Conservation (phyloP, 2,329 filamentous ascomycete species). For the Pleomassaria siparia region DNA sequence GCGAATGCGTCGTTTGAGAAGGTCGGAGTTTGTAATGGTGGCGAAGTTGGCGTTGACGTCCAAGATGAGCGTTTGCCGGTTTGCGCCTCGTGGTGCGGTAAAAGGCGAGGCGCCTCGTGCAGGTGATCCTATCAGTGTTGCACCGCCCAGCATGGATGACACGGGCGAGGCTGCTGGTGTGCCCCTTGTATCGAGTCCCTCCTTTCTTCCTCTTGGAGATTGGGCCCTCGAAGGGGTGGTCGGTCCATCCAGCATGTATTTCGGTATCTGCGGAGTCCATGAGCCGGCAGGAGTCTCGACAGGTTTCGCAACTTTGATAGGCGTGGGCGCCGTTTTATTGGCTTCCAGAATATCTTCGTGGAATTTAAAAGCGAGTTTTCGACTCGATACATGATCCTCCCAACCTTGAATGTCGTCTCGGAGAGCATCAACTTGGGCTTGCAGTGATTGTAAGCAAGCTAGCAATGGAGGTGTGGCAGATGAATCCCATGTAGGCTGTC, state of each 20-base stretch:
- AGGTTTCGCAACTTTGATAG: constrained; percentile 25
- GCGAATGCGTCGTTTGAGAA: constrained; percentile 39
- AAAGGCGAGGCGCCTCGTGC: constrained; percentile 31
- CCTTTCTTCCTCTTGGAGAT: constrained; percentile 41
- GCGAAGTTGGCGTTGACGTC: constrained; percentile 38
- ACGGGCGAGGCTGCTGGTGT: constrained; percentile 28
- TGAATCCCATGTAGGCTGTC: constrained; percentile 39
- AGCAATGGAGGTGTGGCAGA: constrained; percentile 45
- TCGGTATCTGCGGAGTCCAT: constrained; percentile 42
- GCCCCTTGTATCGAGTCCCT: constrained; percentile 25
- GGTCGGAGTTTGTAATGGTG: constrained; percentile 29
- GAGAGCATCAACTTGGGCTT: constrained; percentile 46
- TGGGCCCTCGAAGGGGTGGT: constrained; percentile 34
- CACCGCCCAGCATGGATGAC: constrained; percentile 28
- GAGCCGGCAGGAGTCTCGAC: constrained; percentile 30
- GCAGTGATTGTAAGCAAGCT: constrained; percentile 44
- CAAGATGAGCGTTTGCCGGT: constrained; percentile 36
- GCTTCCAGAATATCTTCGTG: constrained; percentile 49
- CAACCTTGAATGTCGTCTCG: constrained; percentile 49
- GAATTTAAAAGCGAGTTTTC: constrained; percentile 53
- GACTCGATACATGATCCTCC: constrained; percentile 50
- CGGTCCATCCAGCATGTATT: constrained; percentile 35
- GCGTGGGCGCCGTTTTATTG: constrained; percentile 32
- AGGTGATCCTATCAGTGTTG: constrained; percentile 31
- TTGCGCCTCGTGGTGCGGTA: constrained; percentile 26